Evolutionary conservation across 139 green algal genomes (phyloP).

Genomic region (Chlamydomonas applanata): DNA sequence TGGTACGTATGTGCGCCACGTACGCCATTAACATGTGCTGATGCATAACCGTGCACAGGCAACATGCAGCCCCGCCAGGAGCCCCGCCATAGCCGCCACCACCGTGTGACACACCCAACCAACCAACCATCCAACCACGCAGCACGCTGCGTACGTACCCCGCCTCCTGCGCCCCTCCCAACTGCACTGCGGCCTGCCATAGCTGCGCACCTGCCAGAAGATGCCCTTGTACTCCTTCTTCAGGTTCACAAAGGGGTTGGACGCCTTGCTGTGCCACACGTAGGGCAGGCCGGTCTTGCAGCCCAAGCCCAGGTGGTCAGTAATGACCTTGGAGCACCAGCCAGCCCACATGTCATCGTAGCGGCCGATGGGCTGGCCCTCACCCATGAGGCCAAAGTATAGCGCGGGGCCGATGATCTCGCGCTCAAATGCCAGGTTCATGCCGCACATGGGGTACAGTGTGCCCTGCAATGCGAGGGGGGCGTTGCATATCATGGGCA

Average conservation of each 20-base stretch:
- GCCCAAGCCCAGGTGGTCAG: constrained; percentile 88
- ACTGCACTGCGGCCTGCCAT: background rate
- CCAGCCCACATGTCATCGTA: constrained; percentile 99
- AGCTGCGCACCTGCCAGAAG: constrained; percentile 87
- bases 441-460: constrained; percentile 97
- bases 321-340: constrained; percentile 96
- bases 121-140: no score
- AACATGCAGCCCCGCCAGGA: no score
- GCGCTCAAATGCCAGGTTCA: constrained; percentile 95
- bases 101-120: no score
- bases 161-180: no score
- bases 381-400: constrained; percentile 98
- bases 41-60: no score
- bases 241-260: constrained; percentile 95
- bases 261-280: constrained; percentile 96
- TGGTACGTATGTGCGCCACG: no score
- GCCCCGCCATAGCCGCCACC: no score
- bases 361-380: constrained; percentile 92
- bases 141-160: background rate
- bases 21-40: no score
- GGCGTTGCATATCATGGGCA: background rate
- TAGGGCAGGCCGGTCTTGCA: constrained; percentile 97
- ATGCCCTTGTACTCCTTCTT: constrained; percentile 99
- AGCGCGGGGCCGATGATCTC: constrained; percentile 90
- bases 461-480: constrained; percentile 47